Evolutionary conservation across 179 eudicot species (phyloP).

Genomic region (Silene coronaria): DNA sequence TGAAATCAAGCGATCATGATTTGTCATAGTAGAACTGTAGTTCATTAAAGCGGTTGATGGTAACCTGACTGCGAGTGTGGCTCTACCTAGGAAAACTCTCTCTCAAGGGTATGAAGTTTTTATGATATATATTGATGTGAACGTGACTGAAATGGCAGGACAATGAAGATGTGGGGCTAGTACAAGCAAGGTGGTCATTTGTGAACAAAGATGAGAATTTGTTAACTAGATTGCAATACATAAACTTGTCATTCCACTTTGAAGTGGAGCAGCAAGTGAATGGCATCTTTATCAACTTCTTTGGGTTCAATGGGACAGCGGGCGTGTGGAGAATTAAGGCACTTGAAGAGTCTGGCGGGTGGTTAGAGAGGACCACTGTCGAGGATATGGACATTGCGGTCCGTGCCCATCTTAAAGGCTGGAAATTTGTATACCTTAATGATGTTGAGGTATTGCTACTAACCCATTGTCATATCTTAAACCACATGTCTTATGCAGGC

Average conservation of each 20-base stretch:
- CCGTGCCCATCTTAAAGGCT: slow-evolving; percentile 49
- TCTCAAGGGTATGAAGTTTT: not conserved
- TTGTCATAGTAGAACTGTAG: not conserved
- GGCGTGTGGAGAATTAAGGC: slow-evolving; percentile 98
- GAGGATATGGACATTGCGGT: slow-evolving; percentile 98
- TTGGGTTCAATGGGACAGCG: slow-evolving; percentile 97
- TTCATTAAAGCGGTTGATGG: not conserved
- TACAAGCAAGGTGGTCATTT: slow-evolving; percentile 84
- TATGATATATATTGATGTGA: not conserved
- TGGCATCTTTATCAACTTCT: slow-evolving; percentile 80
- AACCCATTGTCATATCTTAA: slow-evolving; percentile 16
- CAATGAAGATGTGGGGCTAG: slow-evolving; percentile 39
- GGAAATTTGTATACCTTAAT: slow-evolving; percentile 49
- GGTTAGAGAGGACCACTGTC: slow-evolving; percentile 97
- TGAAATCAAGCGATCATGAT: not conserved
- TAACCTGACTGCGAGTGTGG: not conserved
- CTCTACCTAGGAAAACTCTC: not conserved
- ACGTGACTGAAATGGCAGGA: slow-evolving; percentile 29
- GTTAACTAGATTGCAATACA: slow-evolving; percentile 71
- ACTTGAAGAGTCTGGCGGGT: slow-evolving; percentile 82
- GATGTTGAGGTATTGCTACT: slow-evolving; percentile 41
- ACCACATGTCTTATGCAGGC: slow-evolving; percentile 10
- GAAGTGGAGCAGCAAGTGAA: slow-evolving; percentile 99
- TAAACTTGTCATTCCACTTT: slow-evolving; percentile 87
- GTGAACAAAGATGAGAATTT: slow-evolving; percentile 88